Evolutionary conservation across 2,329 filamentous ascomycete genomes (phyloP), one percentile per base, ranked within the genome.

Genomic region (Fonsecaea erecta): DNA sequence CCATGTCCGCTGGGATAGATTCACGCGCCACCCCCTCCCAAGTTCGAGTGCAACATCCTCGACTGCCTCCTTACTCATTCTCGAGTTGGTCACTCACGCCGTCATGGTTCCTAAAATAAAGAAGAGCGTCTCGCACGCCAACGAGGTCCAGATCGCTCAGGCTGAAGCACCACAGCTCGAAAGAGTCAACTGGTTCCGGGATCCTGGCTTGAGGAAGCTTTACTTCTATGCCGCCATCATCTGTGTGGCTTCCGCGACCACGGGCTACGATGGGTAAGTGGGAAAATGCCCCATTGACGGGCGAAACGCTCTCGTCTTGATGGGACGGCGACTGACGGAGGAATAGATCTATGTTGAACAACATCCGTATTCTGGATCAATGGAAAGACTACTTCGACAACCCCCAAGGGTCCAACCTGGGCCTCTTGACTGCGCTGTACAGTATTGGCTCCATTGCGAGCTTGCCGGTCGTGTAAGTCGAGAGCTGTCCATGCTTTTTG

Each of bases 251-350:
- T 87, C 85, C 28, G 85, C 60, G 6, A 63, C 60, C 85, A 40
- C 87, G 85, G 26, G 87, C 85, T 63, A 86, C 72, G 86, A 88
- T 75, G 84, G 85, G 78, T 80, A 71, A 53, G 65, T 63, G 9
- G 52, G 32, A 53, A 54, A 40, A 40, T 43, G 8, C 16, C n/a
- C n/a, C n/a, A n/a, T n/a, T n/a, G n/a, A n/a, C n/a, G n/a, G n/a
- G n/a, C n/a, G n/a, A n/a, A n/a, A n/a, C n/a, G n/a, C n/a, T n/a
- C n/a, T n/a, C n/a, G n/a, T n/a, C n/a, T n/a, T n/a, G n/a, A n/a
- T n/a, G n/a, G n/a, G n/a, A n/a, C n/a, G n/a, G n/a, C n/a, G n/a
- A n/a, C n/a, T n/a, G n/a, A n/a, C n/a, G n/a, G n/a, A n/a, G n/a
- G n/a, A n/a, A n/a, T n/a, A n/a, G 14, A 18, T 43, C 21, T 55